Base-by-base conservation (phyloP, 805 yeast genomes). In the Teunomyces barrocoloradensis region DNA sequence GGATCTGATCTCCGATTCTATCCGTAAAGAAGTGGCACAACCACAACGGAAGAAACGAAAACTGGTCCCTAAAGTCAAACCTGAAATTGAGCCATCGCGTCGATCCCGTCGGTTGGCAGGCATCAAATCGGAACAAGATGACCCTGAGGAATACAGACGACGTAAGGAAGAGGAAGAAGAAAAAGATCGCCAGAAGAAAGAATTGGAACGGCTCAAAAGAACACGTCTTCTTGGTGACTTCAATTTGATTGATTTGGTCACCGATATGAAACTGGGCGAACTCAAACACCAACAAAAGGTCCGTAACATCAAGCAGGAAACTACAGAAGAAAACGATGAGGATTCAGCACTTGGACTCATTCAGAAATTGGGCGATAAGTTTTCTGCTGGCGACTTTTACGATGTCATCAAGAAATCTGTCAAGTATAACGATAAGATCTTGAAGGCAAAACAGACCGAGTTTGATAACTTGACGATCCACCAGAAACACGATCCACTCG, bases 61-160 rank as follows among this genome's bases (percentile, higher is more conserved):
- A 13, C 45, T 27, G 48, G 58, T 61, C 7, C 52, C 47, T 10
- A 56, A 52, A 11, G 60, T 57, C 33, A 64, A 58, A 44, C 58
- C 63, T 29, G 47, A 55, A 17, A 46, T 50, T 1, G 59, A 73
- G 12, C 95, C 96, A 0, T 73, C 83, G 1, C 74, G 97, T 60
- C 76, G 90, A 51, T 89, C 97, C 0, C 74, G 89, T 43, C 73
- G 97, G 53, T 59, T 91, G 20, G 88, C 89, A 3, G 96, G 96
- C 1, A 76, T 81, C 1, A 73, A 79, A 49, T 61, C 54, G 6
- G 56, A 53, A 35, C 46, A 77, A 45, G 91, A 83, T 48, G 79
- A 76, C 43, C 70, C 77, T 5, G 73, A 67, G 37, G 73, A 69
- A 43, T 63, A 58, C 43, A 59, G 59, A 27, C 71, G 67, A 47